These are phyloP conservation scores for Trichoderma sp. DNA, from an alignment of 2,329 filamentous ascomycete species.

Conservation along the genomic window DNA sequence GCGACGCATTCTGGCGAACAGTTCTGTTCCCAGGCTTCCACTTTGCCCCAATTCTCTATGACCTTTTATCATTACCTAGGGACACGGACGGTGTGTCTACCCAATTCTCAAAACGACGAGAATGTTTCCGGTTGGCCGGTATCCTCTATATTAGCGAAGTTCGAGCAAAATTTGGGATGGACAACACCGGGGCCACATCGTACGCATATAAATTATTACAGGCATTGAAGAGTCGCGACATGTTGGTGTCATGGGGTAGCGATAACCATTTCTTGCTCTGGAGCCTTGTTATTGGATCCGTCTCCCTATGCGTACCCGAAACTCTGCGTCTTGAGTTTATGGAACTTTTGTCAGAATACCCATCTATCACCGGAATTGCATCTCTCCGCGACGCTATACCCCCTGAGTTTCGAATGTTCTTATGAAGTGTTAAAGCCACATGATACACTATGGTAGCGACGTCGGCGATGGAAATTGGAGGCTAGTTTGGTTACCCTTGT, in stretches of 20 bases:
- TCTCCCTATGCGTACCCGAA: constrained; percentile 6
- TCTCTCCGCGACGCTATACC: background rate
- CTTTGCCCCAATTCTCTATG: background rate
- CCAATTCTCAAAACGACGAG: background rate
- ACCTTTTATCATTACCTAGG: constrained; percentile 7
- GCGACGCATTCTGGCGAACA: background rate
- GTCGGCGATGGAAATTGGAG: background rate
- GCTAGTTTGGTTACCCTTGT: background rate
- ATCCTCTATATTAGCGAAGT: constrained; percentile 5
- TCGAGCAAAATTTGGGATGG: constrained; percentile 9
- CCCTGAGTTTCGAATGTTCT: background rate
- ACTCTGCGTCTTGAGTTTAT: constrained; percentile 8
- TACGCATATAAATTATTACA: background rate
- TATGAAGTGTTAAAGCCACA: background rate
- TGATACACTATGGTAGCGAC: background rate
- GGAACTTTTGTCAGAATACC: background rate
- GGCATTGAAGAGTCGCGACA: background rate
- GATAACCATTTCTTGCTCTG: background rate
- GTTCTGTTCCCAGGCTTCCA: constrained; percentile 11
- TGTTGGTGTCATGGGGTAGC: background rate
- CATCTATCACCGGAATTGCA: background rate
- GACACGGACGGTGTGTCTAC: background rate
- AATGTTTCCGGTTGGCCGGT: constrained; percentile 5
- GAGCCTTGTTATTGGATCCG: background rate
- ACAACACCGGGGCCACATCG: background rate